phyloP scores from a whole-genome alignment of 2,329 filamentous ascomycete genomes.

The Phaeophleospora eucalypticola region DNA sequence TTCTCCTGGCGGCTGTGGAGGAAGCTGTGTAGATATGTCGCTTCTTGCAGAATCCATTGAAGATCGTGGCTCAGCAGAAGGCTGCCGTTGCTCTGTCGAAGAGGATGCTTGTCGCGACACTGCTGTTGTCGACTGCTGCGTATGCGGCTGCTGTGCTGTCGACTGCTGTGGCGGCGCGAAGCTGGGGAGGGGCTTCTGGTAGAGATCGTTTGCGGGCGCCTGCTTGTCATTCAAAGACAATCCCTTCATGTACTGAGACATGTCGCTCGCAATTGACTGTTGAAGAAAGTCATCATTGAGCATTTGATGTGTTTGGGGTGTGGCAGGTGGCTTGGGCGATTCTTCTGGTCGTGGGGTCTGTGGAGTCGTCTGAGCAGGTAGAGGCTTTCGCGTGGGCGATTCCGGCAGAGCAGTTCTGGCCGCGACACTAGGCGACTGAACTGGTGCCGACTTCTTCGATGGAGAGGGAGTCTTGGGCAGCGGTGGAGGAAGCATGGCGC shows the following conservation, averaged over 20 bases:
- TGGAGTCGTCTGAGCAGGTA: slow-evolving; percentile 30
- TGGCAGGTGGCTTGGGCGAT: slow-evolving; percentile 31
- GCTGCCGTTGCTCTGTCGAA: too few relatives aligned
- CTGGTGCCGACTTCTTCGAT: slow-evolving; percentile 35
- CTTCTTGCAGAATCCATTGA: slow-evolving; percentile 13
- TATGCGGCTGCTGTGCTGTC: too few relatives aligned
- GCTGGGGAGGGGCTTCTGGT: slow-evolving; percentile 33
- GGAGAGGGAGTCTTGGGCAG: slow-evolving; percentile 40
- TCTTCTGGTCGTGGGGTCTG: slow-evolving; percentile 27
- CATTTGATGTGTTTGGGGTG: slow-evolving; percentile 30
- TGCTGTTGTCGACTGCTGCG: too few relatives aligned
- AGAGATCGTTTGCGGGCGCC: slow-evolving; percentile 27
- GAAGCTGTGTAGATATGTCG: slow-evolving; percentile 1
- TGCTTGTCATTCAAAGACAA: slow-evolving; percentile 32
- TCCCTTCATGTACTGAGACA: slow-evolving; percentile 38
- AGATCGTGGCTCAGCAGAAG: slow-evolving; percentile 6
- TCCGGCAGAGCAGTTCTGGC: slow-evolving; percentile 43
- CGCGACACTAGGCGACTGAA: slow-evolving; percentile 38
- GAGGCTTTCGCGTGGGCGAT: slow-evolving; percentile 42
- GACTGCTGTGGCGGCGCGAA: slow-evolving; percentile 29
- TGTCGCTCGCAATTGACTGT: slow-evolving; percentile 43
- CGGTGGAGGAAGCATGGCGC: slow-evolving; percentile 34
- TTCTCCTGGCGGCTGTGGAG: too few relatives aligned
- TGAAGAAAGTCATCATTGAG: slow-evolving; percentile 47
- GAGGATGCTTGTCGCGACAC: too few relatives aligned